These are phyloP conservation scores for Parastagonospora nodorum DNA, from an alignment of 2,329 filamentous ascomycete species.

Conservation along the genomic window DNA sequence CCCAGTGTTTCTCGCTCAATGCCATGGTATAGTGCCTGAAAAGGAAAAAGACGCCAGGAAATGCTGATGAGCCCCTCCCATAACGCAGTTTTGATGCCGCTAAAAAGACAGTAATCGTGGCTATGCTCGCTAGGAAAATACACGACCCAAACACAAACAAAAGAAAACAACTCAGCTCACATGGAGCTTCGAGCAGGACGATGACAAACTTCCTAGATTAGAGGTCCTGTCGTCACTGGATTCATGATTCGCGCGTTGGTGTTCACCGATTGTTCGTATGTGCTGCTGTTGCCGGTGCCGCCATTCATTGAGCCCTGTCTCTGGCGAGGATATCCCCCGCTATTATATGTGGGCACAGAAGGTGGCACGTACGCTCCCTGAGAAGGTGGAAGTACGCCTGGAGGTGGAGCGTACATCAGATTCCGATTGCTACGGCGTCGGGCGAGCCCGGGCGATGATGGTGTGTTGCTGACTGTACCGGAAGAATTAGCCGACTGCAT, in stretches of 20 bases:
- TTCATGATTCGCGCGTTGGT: constrained; percentile 30
- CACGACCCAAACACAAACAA: constrained; percentile 1
- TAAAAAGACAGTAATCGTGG: constrained; percentile 20
- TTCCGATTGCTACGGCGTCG: constrained; percentile 45
- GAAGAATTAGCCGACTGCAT: constrained; percentile 36
- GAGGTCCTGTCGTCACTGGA: constrained; percentile 40
- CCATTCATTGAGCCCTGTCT: constrained; percentile 29
- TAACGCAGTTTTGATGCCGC: constrained; percentile 30
- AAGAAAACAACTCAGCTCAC: constrained; percentile 2
- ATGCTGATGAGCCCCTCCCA: constrained; percentile 14
- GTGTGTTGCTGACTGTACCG: constrained; percentile 28
- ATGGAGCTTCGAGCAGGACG: neutral
- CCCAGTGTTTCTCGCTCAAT: constrained; percentile 7
- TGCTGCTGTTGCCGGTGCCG: constrained; percentile 12
- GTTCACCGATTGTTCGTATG: constrained; percentile 36
- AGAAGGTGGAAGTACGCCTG: constrained; percentile 26
- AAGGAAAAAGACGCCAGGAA: constrained; percentile 22
- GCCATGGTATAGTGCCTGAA: constrained; percentile 23
- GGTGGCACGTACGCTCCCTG: constrained; percentile 27
- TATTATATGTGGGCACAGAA: constrained; percentile 31
- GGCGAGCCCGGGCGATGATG: constrained; percentile 35
- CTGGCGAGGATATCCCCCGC: constrained; percentile 32
- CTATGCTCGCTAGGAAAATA: constrained; percentile 9
- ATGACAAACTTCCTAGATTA: constrained; percentile 25
- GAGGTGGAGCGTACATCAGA: constrained; percentile 30